Evolutionary conservation across 129 eudicot genomes (phyloP), one percentile per base, ranked within the genome.

Genomic region (Helianthus tuberosus): DNA sequence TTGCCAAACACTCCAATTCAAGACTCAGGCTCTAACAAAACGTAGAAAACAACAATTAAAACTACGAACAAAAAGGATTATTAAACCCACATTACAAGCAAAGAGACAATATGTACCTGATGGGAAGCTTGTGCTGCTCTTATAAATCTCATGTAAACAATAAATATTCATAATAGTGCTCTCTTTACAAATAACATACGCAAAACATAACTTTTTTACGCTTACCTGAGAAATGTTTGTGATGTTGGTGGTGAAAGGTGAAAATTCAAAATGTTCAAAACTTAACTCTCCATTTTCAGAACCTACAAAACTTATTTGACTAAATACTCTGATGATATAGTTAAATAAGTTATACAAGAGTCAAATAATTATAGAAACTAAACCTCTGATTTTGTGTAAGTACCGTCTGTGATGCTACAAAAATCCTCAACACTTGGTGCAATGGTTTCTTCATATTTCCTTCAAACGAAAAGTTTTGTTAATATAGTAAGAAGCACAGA

Each of bases 321-420:
- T 60, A 47, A 77, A 59, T 66, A 39, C 32, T 51, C 11, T 20
- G 23, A 20, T 20, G 23, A 20, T 20, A 20, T 20, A 20, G 23
- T 20, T 20, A 20, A 20, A 20, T 20, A 20, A 20, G 23, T 20
- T 20, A 75, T 66, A 58, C 2, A 49, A 49, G 36, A 13, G 20
- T 25, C 4, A 50, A 13, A 43, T 44, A 8, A 64, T 78, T 6
- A 36, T 7, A 57, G 66, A 64, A 48, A 74, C 11, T 60, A 63
- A 68, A 90, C 94, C 96, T 90, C 94, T 68, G 82, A 75, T 80
- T 83, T 90, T 39, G 87, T 82, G 81, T 79, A 90, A 74, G 94
- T 85, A 70, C 72, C 84, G 64, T 86, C 94, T 29, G 94, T 88
- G 82, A 90, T 90, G 83, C 83, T 75, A 78, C 94, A 90, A 52